Percentiles rank a stretch among this genome's conserved stretches.
Conservation (phyloP, 2,329 filamentous ascomycete species). For the Botryosphaeria dothidea region DNA sequence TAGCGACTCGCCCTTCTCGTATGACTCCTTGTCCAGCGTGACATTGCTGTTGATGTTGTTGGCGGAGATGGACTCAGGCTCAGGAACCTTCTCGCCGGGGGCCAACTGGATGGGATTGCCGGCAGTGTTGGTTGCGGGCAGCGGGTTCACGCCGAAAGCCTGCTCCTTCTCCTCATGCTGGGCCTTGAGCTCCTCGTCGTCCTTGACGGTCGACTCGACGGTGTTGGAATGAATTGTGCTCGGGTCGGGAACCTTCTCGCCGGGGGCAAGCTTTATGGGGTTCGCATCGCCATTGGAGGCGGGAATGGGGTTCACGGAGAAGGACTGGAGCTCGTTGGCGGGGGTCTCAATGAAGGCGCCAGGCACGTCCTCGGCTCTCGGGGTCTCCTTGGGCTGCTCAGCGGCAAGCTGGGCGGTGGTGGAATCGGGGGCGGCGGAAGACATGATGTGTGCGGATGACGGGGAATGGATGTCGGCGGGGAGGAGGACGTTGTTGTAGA, state of each 20-base stretch:
- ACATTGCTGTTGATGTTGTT: constrained; percentile 69
- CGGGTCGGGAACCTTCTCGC: constrained; percentile 74
- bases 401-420: constrained; percentile 72
- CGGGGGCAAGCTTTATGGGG: constrained; percentile 75
- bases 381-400: constrained; percentile 57
- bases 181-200: constrained; percentile 32
- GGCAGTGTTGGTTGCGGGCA: constrained; percentile 57
- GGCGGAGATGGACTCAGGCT: constrained; percentile 61
- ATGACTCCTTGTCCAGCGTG: constrained; percentile 77
- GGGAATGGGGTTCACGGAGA: constrained; percentile 61
- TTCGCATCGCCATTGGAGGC: constrained; percentile 66
- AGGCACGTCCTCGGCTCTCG: constrained; percentile 48
- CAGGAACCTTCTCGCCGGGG: constrained; percentile 79
- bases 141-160: constrained; percentile 58
- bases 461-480: constrained; percentile 67
- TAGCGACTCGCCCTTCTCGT: constrained; percentile 72
- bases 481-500: constrained; percentile 89
- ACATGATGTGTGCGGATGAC: constrained; percentile 57
- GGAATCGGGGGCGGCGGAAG: constrained; percentile 68
- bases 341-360: constrained; percentile 76
- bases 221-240: constrained; percentile 67
- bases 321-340: constrained; percentile 46
- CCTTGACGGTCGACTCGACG: constrained; percentile 59
- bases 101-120: constrained; percentile 80
- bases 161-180: constrained; percentile 41